Conservation (phyloP, 2,329 filamentous ascomycete species). For the Intubia oerlemansii region DNA sequence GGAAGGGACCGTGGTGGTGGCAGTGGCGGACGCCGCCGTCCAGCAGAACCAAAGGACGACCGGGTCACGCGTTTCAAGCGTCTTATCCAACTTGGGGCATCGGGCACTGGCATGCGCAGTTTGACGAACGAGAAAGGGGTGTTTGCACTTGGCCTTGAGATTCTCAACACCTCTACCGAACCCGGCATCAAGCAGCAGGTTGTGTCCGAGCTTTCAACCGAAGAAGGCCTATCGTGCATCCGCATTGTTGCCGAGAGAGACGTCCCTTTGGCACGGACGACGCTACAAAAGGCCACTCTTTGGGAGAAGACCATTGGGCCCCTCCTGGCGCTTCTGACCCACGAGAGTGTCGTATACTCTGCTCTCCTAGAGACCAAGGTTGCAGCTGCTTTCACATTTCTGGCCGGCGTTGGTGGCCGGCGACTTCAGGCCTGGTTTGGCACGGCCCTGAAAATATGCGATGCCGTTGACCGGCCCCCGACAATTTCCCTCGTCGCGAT, state of each 20-base stretch:
- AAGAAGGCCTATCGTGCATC: conserved; percentile 3
- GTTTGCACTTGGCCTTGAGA: conserved; percentile 3
- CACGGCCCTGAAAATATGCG: conserved; percentile 8
- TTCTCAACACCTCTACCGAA: not conserved
- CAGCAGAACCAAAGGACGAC: not conserved
- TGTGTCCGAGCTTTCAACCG: not conserved
- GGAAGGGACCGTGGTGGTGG: not conserved
- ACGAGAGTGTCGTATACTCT: conserved; percentile 15
- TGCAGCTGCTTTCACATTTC: conserved; percentile 14
- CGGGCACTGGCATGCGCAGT: not conserved
- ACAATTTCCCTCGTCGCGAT: conserved; percentile 1
- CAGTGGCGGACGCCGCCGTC: not conserved
- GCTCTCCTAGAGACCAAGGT: conserved; percentile 18
- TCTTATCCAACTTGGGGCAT: not conserved
- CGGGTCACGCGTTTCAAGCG: not conserved
- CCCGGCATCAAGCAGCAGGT: conserved; percentile 1
- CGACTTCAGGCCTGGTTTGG: conserved; percentile 13
- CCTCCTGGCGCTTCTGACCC: conserved; percentile 16
- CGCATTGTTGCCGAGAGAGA: not conserved
- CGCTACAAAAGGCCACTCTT: not conserved
- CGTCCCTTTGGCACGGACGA: too few relatives aligned
- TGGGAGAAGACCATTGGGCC: conserved; percentile 3
- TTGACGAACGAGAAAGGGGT: too few relatives aligned
- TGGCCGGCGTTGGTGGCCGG: conserved; percentile 14
- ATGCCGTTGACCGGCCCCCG: not conserved